Evolutionary conservation across 352 stramenopile genomes (phyloP), one percentile per base, ranked within the genome.

Genomic region (Pythium monospermum): DNA sequence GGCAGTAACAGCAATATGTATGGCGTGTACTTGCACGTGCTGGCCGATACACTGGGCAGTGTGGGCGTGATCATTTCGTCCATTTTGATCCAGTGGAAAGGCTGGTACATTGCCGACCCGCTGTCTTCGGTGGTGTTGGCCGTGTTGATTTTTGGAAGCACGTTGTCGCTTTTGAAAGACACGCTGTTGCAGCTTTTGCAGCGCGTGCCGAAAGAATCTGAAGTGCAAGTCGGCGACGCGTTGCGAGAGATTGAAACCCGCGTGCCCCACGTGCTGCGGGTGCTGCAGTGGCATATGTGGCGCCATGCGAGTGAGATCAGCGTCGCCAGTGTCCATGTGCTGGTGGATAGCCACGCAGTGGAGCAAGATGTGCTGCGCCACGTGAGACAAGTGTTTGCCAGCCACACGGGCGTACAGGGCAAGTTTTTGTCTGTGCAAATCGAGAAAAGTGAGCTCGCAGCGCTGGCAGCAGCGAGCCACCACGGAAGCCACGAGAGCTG

Each of bases 1-100:
- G 70, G 75, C 40, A 77, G 66, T 43, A 95, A 93, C 58, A 86
- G 69, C 50, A 96, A 96, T 66, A 93, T 96, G 73, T 86, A 96
- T 55, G 87, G 84, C 10, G 85, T 96, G 15, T 94, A 96, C 37
- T 69, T 96, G 23, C 87, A 96, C 50, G 83, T 96, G 21, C 57
- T 95, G 39, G 85, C 85, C 1, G 87, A 96, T 52, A 91, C 86
- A 13, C 66, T 96, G 25, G 87, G 87, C 18, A 95, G 83, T 55
- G 70, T 96, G 11, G 86, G 85, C 12, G 87, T 96, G 21, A 96
- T 96, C 57, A 61, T 93, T 27, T 94, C 81, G 40, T 95, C 85
- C 10, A 49, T 94, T 11, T 60, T 95, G 47, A 92, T 96, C 40
- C 64, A 95, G 39, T 78, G 77, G 58, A 91, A 86, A 48, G 74